phyloP scores from a whole-genome alignment of 1,284 basidiomycete genomes.

The Puccinia horiana region DNA sequence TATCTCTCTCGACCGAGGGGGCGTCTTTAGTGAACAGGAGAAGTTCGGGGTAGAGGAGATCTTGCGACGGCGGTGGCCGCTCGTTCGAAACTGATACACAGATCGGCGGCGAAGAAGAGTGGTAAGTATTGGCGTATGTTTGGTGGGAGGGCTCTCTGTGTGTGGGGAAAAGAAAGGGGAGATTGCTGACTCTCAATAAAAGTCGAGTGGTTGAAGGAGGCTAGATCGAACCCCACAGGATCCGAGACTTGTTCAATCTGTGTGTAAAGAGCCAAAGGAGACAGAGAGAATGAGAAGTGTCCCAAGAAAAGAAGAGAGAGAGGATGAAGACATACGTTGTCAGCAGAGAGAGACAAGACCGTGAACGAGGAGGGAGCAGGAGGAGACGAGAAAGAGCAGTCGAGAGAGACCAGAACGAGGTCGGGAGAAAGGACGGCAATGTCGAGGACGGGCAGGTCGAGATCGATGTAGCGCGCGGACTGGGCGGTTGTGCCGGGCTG shows the following conservation, averaged over 20 bases:
- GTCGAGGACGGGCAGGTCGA: constrained; percentile 37
- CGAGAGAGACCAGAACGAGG: constrained; percentile 32
- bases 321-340: not conserved
- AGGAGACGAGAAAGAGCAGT: not conserved
- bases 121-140: not conserved
- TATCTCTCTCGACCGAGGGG: not conserved
- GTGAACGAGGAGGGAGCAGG: not conserved
- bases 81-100: constrained; percentile 2
- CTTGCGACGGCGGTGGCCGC: not conserved
- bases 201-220: not conserved
- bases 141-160: no score
- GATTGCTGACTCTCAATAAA: not conserved
- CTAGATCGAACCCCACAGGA: not conserved
- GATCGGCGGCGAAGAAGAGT: not conserved
- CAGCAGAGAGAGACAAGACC: not conserved
- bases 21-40: constrained; percentile 37
- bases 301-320: not conserved
- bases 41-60: constrained; percentile 32
- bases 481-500: not conserved
- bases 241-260: constrained; percentile 18
- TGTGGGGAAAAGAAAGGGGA: not conserved
- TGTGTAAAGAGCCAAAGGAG: not conserved
- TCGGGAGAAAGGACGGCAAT: constrained; percentile 8
- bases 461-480: constrained; percentile 24
- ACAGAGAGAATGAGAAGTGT: not conserved